Percentiles rank a stretch among this genome's conserved stretches.
phyloP scores from a whole-genome alignment of 23 red algal genomes.

The Chondrus crispus region DNA sequence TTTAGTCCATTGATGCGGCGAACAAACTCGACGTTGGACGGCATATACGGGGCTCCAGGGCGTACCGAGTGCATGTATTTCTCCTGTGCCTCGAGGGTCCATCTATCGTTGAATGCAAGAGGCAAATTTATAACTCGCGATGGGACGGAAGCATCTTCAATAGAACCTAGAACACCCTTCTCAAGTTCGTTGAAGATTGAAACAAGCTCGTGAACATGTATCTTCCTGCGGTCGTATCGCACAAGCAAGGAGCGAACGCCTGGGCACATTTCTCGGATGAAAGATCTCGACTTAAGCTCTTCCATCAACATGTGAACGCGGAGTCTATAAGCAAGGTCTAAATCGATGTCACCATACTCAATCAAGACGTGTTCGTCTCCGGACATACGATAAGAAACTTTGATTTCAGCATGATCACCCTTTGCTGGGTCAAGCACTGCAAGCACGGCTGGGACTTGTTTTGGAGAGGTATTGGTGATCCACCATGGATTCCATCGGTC shows the following conservation, averaged over 20 bases:
- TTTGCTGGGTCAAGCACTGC: slow-evolving; percentile 41
- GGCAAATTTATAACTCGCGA: slow-evolving; percentile 55
- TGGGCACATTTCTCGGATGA: slow-evolving; percentile 60
- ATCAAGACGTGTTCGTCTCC: slow-evolving; percentile 73
- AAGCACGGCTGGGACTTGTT: slow-evolving; percentile 24
- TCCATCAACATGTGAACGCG: slow-evolving; percentile 70
- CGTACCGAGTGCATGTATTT: slow-evolving; percentile 62
- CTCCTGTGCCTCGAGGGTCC: slow-evolving; percentile 44
- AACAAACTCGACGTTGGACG: slow-evolving; percentile 76
- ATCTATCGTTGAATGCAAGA: slow-evolving; percentile 61
- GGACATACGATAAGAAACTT: slow-evolving; percentile 61
- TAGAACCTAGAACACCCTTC: slow-evolving; percentile 51
- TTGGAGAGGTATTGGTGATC: background rate
- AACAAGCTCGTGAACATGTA: slow-evolving; percentile 31
- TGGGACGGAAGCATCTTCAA: slow-evolving; percentile 29
- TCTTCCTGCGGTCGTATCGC: slow-evolving; percentile 16
- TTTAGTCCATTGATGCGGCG: slow-evolving; percentile 72
- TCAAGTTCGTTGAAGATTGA: slow-evolving; percentile 46
- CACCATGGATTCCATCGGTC: slow-evolving; percentile 37
- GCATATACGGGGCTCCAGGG: slow-evolving; percentile 67
- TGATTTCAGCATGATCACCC: slow-evolving; percentile 62
- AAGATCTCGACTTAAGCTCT: slow-evolving; percentile 25
- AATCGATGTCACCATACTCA: slow-evolving; percentile 66
- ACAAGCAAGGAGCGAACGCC: slow-evolving; percentile 69
- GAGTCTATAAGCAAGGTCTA: slow-evolving; percentile 59